phyloP scores from a whole-genome alignment of 139 green algal species.

The Chlorella vulgaris region DNA sequence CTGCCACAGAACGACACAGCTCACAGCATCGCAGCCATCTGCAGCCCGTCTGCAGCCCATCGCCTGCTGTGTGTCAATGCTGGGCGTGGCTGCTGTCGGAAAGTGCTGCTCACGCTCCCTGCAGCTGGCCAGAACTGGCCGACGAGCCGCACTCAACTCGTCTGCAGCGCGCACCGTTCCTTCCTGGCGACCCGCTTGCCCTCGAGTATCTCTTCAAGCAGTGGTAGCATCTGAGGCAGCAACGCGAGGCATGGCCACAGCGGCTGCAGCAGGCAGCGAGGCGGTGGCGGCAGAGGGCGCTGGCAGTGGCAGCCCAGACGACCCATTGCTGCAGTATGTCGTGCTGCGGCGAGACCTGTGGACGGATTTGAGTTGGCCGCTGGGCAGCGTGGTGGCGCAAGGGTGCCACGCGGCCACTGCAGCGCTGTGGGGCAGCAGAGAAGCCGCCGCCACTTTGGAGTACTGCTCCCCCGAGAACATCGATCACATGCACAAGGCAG shows the following conservation, averaged over 20 bases:
- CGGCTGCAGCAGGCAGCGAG: not conserved
- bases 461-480: constrained; percentile 80
- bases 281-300: not conserved
- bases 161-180: too few relatives aligned
- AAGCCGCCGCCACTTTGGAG: constrained; percentile 51
- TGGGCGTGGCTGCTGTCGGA: too few relatives aligned
- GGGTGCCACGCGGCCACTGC: constrained; percentile 89
- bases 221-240: not conserved
- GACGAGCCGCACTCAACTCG: too few relatives aligned
- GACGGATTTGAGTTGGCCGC: constrained; percentile 78
- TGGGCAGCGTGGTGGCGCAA: constrained; percentile 94
- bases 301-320: constrained; percentile 3
- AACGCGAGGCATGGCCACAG: not conserved
- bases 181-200: not conserved
- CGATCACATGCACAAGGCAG: constrained; percentile 95
- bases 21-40: too few relatives aligned
- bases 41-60: too few relatives aligned
- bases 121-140: too few relatives aligned
- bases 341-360: constrained; percentile 93
- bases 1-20: not conserved
- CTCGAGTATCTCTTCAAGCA: not conserved
- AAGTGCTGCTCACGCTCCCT: too few relatives aligned
- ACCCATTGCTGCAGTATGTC: constrained; percentile 87
- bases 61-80: too few relatives aligned
- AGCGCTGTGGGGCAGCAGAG: constrained; percentile 75